These are phyloP conservation scores for Agrocybe praecox DNA, from an alignment of 768 basidiomycete genomes.

Conservation along the genomic window DNA sequence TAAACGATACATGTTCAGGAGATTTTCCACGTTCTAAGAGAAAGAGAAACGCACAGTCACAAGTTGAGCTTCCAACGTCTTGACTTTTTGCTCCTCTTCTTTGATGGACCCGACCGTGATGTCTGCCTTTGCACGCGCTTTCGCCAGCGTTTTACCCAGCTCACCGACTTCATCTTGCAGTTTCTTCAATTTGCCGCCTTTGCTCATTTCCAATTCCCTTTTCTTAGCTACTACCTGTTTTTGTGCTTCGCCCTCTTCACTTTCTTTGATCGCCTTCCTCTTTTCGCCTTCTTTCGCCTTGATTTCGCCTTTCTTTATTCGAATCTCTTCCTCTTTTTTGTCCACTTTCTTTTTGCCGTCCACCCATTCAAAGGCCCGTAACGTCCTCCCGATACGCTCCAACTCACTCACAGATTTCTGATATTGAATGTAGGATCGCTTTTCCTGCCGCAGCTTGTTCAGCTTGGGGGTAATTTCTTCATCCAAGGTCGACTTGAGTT, in stretches of 20 bases:
- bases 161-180: slow-evolving; percentile 80
- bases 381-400: slow-evolving; percentile 77
- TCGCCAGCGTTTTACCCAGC: slow-evolving; percentile 79
- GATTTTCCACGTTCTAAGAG: background rate
- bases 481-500: slow-evolving; percentile 74
- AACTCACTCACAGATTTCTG: slow-evolving; percentile 90
- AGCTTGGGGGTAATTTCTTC: slow-evolving; percentile 97
- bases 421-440: slow-evolving; percentile 84
- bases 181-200: slow-evolving; percentile 90
- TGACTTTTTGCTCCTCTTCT: slow-evolving; percentile 73
- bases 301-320: slow-evolving; percentile 50
- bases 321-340: slow-evolving; percentile 59
- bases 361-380: slow-evolving; percentile 90
- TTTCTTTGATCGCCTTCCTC: slow-evolving; percentile 49
- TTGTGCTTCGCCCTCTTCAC: slow-evolving; percentile 69
- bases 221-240: slow-evolving; percentile 66
- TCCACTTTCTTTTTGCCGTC: slow-evolving; percentile 43
- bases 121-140: slow-evolving; percentile 83
- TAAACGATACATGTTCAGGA: slow-evolving; percentile 25
- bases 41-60: slow-evolving; percentile 51
- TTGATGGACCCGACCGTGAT: slow-evolving; percentile 73
- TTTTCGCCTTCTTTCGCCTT: slow-evolving; percentile 24
- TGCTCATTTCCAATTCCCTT: slow-evolving; percentile 85
- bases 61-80: slow-evolving; percentile 54
- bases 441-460: slow-evolving; percentile 87